Evolutionary conservation across 2,329 filamentous ascomycete species (phyloP).

Genomic region (Stachybotrys chlorohalonatus): DNA sequence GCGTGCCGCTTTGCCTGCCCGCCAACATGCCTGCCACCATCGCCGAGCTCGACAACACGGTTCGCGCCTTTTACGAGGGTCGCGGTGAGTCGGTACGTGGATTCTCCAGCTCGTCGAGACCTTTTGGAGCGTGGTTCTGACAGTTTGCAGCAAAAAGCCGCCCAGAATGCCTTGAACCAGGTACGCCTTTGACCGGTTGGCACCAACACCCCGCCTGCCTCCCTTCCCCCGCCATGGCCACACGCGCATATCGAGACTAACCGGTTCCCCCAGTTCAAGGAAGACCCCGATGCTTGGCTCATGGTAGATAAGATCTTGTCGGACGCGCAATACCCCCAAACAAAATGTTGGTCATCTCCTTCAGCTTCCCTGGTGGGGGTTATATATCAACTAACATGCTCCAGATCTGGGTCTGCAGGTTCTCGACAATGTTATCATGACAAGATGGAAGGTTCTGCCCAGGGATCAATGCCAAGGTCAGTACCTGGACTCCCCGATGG

Average conservation of each 20-base stretch:
- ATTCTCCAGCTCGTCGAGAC: background rate
- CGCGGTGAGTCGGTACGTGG: slow-evolving; percentile 77
- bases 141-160: slow-evolving; percentile 76
- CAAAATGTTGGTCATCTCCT: slow-evolving; percentile 67
- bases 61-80: slow-evolving; percentile 96
- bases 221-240: background rate
- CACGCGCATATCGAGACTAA: slow-evolving; percentile 6
- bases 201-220: background rate
- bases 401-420: slow-evolving; percentile 84
- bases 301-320: slow-evolving; percentile 95
- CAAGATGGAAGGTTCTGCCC: slow-evolving; percentile 95
- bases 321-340: slow-evolving; percentile 87
- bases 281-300: slow-evolving; percentile 96
- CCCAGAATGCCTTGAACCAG: slow-evolving; percentile 87
- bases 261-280: slow-evolving; percentile 67
- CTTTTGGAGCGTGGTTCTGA: background rate
- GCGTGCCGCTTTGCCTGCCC: slow-evolving; percentile 18
- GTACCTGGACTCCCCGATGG: slow-evolving; percentile 11
- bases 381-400: background rate
- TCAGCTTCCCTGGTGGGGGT: slow-evolving; percentile 1
- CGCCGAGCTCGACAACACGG: slow-evolving; percentile 90
- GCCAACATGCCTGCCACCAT: slow-evolving; percentile 61
- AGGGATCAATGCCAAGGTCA: slow-evolving; percentile 87
- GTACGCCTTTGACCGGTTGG: slow-evolving; percentile 38
- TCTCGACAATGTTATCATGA: slow-evolving; percentile 96